Conservation (phyloP, 2,329 filamentous ascomycete species). For the Cladosporium velox region DNA sequence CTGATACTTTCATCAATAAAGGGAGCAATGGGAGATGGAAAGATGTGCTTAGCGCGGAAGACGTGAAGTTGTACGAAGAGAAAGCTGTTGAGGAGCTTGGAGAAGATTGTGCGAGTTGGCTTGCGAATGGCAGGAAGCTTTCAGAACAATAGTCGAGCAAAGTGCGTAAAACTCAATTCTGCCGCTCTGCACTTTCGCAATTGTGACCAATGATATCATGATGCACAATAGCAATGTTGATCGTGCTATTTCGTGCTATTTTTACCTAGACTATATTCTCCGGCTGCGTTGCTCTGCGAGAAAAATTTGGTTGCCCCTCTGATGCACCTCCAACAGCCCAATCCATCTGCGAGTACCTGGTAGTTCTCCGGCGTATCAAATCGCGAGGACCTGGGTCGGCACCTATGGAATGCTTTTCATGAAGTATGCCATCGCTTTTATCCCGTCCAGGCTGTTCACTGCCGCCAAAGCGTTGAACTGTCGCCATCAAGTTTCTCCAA, state of each 20-base stretch:
- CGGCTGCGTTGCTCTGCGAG: background rate
- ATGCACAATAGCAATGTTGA: too few relatives aligned
- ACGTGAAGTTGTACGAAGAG: constrained; percentile 4
- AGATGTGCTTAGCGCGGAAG: background rate
- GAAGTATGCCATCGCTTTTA: background rate
- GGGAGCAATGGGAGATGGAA: constrained; percentile 10
- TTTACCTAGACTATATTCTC: background rate
- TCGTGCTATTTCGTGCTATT: too few relatives aligned
- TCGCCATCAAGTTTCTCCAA: background rate
- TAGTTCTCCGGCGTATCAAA: background rate
- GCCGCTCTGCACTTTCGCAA: too few relatives aligned
- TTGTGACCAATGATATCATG: too few relatives aligned
- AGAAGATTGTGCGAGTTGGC: constrained; percentile 4
- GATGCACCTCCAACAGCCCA: background rate
- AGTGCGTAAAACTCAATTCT: background rate
- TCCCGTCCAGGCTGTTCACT: background rate
- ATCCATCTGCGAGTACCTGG: background rate
- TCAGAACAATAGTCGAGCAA: background rate
- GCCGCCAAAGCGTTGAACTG: background rate
- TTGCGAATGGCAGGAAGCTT: background rate
- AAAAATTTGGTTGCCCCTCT: background rate
- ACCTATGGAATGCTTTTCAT: background rate
- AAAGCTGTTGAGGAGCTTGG: constrained; percentile 4
- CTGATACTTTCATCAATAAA: constrained; percentile 2
- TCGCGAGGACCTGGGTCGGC: background rate